Percentiles rank a stretch among this genome's conserved stretches.
Evolutionary conservation across 2,329 filamentous ascomycete genomes (phyloP).

Genomic region (Zymoseptoria pseudotritici): DNA sequence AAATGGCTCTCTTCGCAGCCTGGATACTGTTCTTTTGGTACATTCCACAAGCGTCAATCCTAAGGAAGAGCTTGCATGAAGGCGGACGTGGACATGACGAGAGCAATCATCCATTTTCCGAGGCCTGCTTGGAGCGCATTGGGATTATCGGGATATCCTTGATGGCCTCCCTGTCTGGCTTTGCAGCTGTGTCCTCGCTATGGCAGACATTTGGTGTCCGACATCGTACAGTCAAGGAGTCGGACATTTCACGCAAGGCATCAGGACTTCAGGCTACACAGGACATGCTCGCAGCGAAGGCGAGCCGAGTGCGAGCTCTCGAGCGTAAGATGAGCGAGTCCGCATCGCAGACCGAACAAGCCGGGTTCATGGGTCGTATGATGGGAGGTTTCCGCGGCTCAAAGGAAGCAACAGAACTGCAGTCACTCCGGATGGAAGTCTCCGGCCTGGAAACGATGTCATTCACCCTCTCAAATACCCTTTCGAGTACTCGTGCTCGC

Average conservation of each 20-base stretch:
- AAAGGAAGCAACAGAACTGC: conserved; percentile 48
- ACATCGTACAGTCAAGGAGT: conserved; percentile 53
- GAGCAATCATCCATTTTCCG: conserved; percentile 42
- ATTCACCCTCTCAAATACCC: conserved; percentile 57
- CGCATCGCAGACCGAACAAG: conserved; percentile 25
- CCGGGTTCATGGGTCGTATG: conserved; percentile 65
- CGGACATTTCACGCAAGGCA: conserved; percentile 69
- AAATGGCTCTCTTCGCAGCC: conserved; percentile 52
- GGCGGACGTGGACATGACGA: conserved; percentile 27
- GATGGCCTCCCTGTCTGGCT: conserved; percentile 83
- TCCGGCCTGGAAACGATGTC: conserved; percentile 75
- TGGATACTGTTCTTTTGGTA: conserved; percentile 75
- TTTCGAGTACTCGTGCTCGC: conserved; percentile 56
- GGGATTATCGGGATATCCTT: conserved; percentile 78
- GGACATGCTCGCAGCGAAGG: conserved; percentile 71
- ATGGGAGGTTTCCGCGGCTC: conserved; percentile 64
- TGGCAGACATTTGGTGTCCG: conserved; percentile 74
- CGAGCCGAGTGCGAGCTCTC: conserved; percentile 61
- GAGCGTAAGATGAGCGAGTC: conserved; percentile 54
- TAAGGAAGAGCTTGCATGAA: conserved; percentile 35
- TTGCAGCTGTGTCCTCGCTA: conserved; percentile 77
- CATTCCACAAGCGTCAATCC: conserved; percentile 31
- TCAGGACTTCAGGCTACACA: conserved; percentile 69
- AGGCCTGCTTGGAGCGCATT: conserved; percentile 57
- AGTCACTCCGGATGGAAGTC: conserved; percentile 63